phyloP scores from a whole-genome alignment of 306 rosid species.

The Medicago arabica region DNA sequence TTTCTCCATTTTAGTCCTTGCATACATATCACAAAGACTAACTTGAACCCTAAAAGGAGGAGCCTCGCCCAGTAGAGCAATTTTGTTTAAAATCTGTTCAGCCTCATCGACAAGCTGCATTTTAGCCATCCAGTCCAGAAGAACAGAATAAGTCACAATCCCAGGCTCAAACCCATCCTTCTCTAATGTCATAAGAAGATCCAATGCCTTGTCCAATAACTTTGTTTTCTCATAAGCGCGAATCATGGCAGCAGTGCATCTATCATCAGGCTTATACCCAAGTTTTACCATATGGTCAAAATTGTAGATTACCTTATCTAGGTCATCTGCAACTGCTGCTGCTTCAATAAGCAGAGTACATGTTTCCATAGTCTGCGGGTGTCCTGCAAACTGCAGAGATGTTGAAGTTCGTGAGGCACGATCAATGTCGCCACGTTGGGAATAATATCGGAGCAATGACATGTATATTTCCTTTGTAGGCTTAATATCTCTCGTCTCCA shows the following conservation, averaged over 20 bases:
- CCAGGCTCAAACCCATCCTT: constrained; percentile 83
- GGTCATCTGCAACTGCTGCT: constrained; percentile 49
- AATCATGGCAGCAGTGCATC: constrained; percentile 81
- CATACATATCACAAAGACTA: constrained; percentile 85
- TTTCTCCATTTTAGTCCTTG: constrained; percentile 71
- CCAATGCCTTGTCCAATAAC: constrained; percentile 70
- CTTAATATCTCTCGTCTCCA: constrained; percentile 67
- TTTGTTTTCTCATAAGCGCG: constrained; percentile 70
- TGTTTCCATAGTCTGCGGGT: constrained; percentile 57
- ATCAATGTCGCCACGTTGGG: constrained; percentile 51
- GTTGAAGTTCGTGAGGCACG: constrained; percentile 60
- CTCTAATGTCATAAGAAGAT: constrained; percentile 72
- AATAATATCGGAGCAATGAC: constrained; percentile 68
- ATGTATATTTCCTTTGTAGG: constrained; percentile 68
- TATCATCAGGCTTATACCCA: constrained; percentile 78
- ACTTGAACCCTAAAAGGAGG: constrained; percentile 80
- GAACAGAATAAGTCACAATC: constrained; percentile 76
- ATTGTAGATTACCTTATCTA: constrained; percentile 64
- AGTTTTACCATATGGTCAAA: constrained; percentile 67
- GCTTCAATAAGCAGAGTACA: constrained; percentile 75
- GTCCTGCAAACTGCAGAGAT: constrained; percentile 68
- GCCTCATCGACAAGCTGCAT: constrained; percentile 81
- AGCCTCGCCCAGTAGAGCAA: constrained; percentile 69
- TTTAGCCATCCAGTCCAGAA: constrained; percentile 84
- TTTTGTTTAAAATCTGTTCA: constrained; percentile 76